A percentile compares a stretch with the other conserved stretches of the same genome.
phyloP scores from a whole-genome alignment of 768 basidiomycete species.

The Leccinum pellstonianum region DNA sequence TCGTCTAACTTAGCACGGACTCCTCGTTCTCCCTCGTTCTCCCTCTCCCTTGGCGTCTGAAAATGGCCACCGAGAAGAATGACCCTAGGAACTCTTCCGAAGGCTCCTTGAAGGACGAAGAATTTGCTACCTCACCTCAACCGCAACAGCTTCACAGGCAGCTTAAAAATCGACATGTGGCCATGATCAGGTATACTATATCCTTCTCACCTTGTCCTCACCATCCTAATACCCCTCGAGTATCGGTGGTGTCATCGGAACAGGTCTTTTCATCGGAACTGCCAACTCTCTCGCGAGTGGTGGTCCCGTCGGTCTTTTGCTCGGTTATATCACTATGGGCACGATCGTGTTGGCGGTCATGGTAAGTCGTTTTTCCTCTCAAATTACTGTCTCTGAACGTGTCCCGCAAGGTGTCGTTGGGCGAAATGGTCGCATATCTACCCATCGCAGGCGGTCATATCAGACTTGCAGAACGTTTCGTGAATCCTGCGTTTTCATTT shows the following conservation, averaged over 20 bases:
- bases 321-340: conserved; percentile 69
- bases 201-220: neutral
- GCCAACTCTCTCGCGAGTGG: conserved; percentile 49
- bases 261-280: conserved; percentile 71
- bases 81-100: conserved; percentile 10
- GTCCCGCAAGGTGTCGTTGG: conserved; percentile 52
- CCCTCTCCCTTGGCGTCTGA: neutral
- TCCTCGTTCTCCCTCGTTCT: neutral
- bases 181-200: conserved; percentile 68
- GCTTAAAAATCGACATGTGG: conserved; percentile 75
- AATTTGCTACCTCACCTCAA: conserved; percentile 3
- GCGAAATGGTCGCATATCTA: conserved; percentile 63
- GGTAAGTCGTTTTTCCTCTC: conserved; percentile 38
- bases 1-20: neutral
- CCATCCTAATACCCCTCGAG: conserved; percentile 30
- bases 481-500: conserved; percentile 68
- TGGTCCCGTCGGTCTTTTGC: conserved; percentile 71
- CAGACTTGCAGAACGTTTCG: conserved; percentile 77
- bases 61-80: conserved; percentile 27
- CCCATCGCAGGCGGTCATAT: conserved; percentile 82
- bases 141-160: conserved; percentile 47
- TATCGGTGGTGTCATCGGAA: conserved; percentile 58
- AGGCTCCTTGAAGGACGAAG: conserved; percentile 24
- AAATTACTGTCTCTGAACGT: neutral
- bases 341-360: conserved; percentile 71